These are phyloP conservation scores for Kwoniella sp. DNA, from an alignment of 768 basidiomycete genomes.

Conservation along the genomic window DNA sequence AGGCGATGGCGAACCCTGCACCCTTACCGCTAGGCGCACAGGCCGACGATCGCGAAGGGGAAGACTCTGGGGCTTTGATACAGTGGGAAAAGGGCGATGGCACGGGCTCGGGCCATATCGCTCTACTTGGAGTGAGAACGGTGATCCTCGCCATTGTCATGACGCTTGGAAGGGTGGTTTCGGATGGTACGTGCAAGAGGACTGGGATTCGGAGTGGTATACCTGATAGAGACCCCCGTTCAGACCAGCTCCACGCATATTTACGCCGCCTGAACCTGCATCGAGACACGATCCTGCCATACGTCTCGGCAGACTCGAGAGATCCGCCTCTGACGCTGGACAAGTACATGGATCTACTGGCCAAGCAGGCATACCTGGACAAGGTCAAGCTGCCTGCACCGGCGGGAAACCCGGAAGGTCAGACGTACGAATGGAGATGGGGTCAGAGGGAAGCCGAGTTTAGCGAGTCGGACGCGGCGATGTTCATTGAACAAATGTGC, in stretches of 20 bases:
- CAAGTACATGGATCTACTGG: conserved; percentile 61
- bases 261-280: conserved; percentile 68
- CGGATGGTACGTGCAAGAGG: conserved; percentile 60
- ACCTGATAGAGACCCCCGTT: neutral
- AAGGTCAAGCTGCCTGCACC: conserved; percentile 48
- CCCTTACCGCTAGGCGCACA: conserved; percentile 57
- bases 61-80: conserved; percentile 55
- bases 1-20: conserved; percentile 46
- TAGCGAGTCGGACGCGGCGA: conserved; percentile 68
- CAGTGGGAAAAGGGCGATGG: conserved; percentile 46
- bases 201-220: neutral
- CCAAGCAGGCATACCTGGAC: conserved; percentile 75
- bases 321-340: conserved; percentile 59
- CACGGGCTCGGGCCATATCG: conserved; percentile 60
- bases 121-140: conserved; percentile 65
- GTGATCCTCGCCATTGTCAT: conserved; percentile 78
- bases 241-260: conserved; percentile 69
- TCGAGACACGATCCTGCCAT: conserved; percentile 55
- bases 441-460: conserved; percentile 79
- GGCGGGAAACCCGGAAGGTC: conserved; percentile 45
- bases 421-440: conserved; percentile 76
- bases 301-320: conserved; percentile 57
- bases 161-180: conserved; percentile 68
- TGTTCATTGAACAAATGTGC: conserved; percentile 64
- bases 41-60: conserved; percentile 53